Evolutionary conservation across 2,329 filamentous ascomycete species (phyloP), one percentile per base, ranked within the genome.

Genomic region (Fusarium secorum): DNA sequence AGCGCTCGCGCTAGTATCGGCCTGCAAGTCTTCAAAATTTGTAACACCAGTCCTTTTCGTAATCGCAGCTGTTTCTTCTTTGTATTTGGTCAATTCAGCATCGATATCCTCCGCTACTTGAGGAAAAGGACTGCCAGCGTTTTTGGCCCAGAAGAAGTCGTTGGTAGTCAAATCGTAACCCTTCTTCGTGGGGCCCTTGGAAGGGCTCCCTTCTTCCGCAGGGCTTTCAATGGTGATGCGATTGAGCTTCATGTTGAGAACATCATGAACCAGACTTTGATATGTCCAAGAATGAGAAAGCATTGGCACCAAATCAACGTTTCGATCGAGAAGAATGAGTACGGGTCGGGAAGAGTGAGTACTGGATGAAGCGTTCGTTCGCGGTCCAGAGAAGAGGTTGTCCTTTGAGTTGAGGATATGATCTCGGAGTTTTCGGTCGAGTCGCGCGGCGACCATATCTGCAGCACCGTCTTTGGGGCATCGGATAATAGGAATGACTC

Each of bases 351-450:
- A 93, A 13, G 90, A 88, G 4, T 91, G 88, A 1, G 92, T 91
- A 20, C 88, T 86, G 3, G 75, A 70, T 49, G 86, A 80, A 11
- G 86, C 82, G 11, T 85, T 82, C 4, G 90, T 85, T 66, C 92
- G 87, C 55, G 90, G 86, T 63, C 81, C 83, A 42, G 94, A 97
- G 80, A 99, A 99, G 8, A 99, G 88, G 77, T 98, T 98, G 78
- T 98, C 95, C 83, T 98, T 98, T 17, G 95, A 97, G 81, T 98
- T 98, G 70, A 99, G 87, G 57, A 98, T 93, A 79, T 99, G 96
- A 77, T 99, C 96, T 76, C 96, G 91, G 26, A 99, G 88, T 80
- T 98, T 99, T 66, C 96, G 91, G 79, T 99, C 96, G 28, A 99
- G 89, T 78, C 97, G 97, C 18, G 93, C 93, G 18, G 94, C 92